Evolutionary conservation across 2,329 filamentous ascomycete species (phyloP), one percentile per base, ranked within the genome.

Genomic region (Scortechinia acanthostroma): DNA sequence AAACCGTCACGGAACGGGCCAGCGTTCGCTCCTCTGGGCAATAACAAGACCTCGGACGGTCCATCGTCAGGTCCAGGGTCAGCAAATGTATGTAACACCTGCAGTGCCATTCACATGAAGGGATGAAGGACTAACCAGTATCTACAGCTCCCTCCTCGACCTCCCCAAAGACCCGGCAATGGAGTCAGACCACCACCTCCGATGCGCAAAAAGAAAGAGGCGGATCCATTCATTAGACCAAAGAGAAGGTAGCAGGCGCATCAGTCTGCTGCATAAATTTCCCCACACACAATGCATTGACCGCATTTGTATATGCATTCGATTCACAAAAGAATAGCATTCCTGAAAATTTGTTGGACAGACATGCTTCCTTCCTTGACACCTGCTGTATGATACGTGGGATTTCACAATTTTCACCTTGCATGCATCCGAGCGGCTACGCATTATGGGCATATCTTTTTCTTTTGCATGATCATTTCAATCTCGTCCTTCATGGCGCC

Each of bases 191-290:
- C 57, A n/a, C 62, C 58, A 20, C 55, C 58, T 19, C 55, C 54
- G 17, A 55, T 60, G 44, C 61, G 63, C 42, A 63, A 58, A 43
- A 66, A 62, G 52, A 66, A 65, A 48, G 56, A 60, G 19, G 55
- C 48, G 17, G 63, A 66, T 45, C 62, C 62, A 3, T 67, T 67
- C 47, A 66, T 67, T 47, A 56, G 63, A 28, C 64, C 64, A 15
- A 66, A 63, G 49, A 58, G 58, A 48, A 57, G 49, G 50, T 22
- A 42, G 23, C 22, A 40, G 6, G 17, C 6, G 10, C 35, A 17
- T 42, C 2, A 19, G 13, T 28, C 16, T 43, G 4, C 19, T 20
- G 15, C n/a, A 13, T 21, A 4, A 43, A 22, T 22, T 45, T 16
- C n/a, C n/a, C n/a, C 10, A 30, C n/a, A 10, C 25, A n/a, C 25